Evolutionary conservation across 257 asterid species (phyloP).

Genomic region (Eustoma russellianum): DNA sequence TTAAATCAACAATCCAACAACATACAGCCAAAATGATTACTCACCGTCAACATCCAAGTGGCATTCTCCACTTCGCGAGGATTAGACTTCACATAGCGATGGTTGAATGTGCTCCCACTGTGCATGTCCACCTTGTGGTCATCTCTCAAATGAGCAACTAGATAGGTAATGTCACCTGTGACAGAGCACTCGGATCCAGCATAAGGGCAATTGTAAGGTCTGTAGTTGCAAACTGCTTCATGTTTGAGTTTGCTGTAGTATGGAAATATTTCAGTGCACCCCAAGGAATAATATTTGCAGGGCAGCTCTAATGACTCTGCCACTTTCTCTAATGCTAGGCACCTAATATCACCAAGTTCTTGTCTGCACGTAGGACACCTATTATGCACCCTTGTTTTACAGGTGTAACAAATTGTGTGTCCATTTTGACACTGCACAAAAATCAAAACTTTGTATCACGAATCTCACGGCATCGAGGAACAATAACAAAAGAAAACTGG

Average conservation of each 20-base stretch:
- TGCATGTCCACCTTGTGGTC: conserved; percentile 43
- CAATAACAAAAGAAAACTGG: too few relatives aligned
- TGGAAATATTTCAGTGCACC: conserved; percentile 31
- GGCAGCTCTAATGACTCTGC: conserved; percentile 37
- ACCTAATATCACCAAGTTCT: conserved; percentile 41
- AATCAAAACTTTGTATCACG: background rate
- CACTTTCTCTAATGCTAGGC: conserved; percentile 38
- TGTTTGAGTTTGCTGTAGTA: conserved; percentile 28
- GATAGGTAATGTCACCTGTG: conserved; percentile 26
- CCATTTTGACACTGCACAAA: conserved; percentile 31
- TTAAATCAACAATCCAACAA: too few relatives aligned
- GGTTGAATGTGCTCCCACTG: conserved; percentile 33
- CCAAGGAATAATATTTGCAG: conserved; percentile 25
- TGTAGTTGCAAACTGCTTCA: conserved; percentile 29
- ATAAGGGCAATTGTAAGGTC: conserved; percentile 33
- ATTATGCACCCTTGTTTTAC: conserved; percentile 21
- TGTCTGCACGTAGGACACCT: conserved; percentile 34
- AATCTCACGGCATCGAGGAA: too few relatives aligned
- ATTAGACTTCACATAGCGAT: conserved; percentile 36
- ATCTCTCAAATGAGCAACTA: conserved; percentile 26
- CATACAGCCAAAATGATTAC: conserved; percentile 9
- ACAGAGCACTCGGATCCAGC: conserved; percentile 35
- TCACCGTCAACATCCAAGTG: conserved; percentile 38
- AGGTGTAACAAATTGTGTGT: conserved; percentile 24
- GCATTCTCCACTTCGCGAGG: conserved; percentile 35